Percentiles rank a stretch among this genome's conserved stretches.
Evolutionary conservation across 192 early-diverging fungal genomes (phyloP).

Genomic region (Pecoramyces ruminantium): DNA sequence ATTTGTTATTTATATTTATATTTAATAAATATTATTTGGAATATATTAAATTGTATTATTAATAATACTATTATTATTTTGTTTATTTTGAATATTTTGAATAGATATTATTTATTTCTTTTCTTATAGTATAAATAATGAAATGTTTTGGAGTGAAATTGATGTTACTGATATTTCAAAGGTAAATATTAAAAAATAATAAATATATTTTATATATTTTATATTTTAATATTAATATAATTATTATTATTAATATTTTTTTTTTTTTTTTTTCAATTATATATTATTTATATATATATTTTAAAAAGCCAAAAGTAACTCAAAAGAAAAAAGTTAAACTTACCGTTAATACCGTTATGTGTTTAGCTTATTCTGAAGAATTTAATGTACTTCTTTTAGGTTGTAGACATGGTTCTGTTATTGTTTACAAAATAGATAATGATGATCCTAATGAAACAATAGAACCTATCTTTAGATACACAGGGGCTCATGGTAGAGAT

Average conservation of each 20-base stretch:
- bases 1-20: no score
- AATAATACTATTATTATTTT: no score
- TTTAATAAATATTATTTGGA: no score
- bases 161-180: not conserved
- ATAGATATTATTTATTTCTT: not conserved
- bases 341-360: not conserved
- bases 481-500: constrained; percentile 24
- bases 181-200: not conserved
- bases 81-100: no score
- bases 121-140: not conserved
- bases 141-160: not conserved
- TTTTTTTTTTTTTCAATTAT: not conserved
- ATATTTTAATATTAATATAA: not conserved
- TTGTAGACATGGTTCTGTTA: constrained; percentile 10
- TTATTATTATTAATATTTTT: not conserved
- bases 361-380: constrained; percentile 1
- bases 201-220: no score
- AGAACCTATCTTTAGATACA: constrained; percentile 12
- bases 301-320: not conserved
- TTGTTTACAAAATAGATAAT: constrained; percentile 3
- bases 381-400: constrained; percentile 4
- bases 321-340: not conserved
- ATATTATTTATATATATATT: no score
- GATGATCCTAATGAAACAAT: constrained; percentile 1
- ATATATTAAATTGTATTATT: no score